Base-by-base conservation (phyloP, 2,329 filamentous ascomycete species). In the Colletotrichum tofieldiae region DNA sequence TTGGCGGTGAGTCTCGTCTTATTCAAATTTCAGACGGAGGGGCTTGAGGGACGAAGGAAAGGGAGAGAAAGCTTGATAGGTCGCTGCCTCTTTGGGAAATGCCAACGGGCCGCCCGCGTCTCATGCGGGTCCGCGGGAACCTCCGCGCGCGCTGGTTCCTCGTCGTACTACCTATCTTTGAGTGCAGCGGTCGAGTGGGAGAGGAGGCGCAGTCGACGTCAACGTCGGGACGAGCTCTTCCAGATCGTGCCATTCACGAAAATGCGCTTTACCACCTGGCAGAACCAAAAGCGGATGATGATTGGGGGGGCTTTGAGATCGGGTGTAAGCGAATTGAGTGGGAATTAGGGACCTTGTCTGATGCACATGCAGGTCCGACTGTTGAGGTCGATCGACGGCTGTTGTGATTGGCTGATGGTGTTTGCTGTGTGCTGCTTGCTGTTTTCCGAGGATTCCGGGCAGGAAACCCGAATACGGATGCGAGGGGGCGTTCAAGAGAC, bases 1-100 rank as follows among this genome's bases (percentile, higher is more conserved):
- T 56, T 68, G 65, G 68, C 68, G 68, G 68, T 71, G 68, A 68
- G 64, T 35, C 65, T 63, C 23, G 35, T 54, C 58, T 60, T 69
- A 35, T 64, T 35, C 32, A 52, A 71, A 67, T 56, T 71, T 71
- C 64, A 37, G 41, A 66, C 35, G 39, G n/a, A 11, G 55, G 43
- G n/a, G 56, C 35, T 37, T 37, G 23, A 37, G 26, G 39, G 39
- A 20, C 18, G 14, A 39, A 26, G 23, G 67, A 9, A 26, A 26
- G 26, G 29, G 41, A 26, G 26, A n/a, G 47, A 52, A 63, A 63
- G 60, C 60, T 43, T 26, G 5, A 8, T 45, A 72, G 65, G 59
- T 72, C 52, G 39, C 45, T 69, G 52, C 65, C 65, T 32, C 58
- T 68, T 69, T 72, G 58, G 69, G 68, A 67, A 71, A 51, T 32